Evolutionary conservation across 805 yeast genomes (phyloP).

Genomic region (Zygosaccharomyces bailii): DNA sequence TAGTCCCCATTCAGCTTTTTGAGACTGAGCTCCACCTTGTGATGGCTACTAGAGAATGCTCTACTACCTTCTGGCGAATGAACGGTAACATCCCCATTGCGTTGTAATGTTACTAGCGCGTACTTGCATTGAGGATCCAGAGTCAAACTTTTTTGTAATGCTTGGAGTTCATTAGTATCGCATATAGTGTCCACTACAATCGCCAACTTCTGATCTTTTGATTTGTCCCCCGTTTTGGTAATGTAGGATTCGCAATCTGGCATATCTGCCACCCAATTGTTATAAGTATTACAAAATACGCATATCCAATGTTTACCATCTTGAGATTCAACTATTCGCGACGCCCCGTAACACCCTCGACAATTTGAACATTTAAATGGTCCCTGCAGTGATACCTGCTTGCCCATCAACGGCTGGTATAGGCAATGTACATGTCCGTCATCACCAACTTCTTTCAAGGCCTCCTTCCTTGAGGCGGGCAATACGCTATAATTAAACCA

Average conservation of each 20-base stretch:
- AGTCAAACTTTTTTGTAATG: constrained; percentile 7
- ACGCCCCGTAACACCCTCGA: constrained; percentile 5
- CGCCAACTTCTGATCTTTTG: background rate
- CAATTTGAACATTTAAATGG: constrained; percentile 10
- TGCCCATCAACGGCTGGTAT: constrained; percentile 11
- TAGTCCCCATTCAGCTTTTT: constrained; percentile 12
- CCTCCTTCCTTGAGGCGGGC: constrained; percentile 20
- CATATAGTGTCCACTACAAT: constrained; percentile 15
- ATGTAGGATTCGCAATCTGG: constrained; percentile 3
- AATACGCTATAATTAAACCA: constrained; percentile 13
- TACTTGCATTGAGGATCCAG: background rate
- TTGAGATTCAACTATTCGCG: constrained; percentile 2
- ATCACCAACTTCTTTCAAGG: constrained; percentile 12
- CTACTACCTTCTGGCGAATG: background rate
- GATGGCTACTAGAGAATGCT: constrained; percentile 8
- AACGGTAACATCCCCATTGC: constrained; percentile 9
- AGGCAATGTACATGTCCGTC: constrained; percentile 17
- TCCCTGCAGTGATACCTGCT: background rate
- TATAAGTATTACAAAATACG: constrained; percentile 16
- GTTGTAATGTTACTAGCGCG: constrained; percentile 7
- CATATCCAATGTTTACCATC: constrained; percentile 15
- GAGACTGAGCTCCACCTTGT: constrained; percentile 6
- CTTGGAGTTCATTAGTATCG: constrained; percentile 11
- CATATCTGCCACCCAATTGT: constrained; percentile 9
- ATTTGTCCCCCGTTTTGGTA: background rate